A percentile compares a stretch with the other conserved stretches of the same genome.
These are phyloP conservation scores for Pichia scutulata DNA, from an alignment of 805 yeast species.

Conservation along the genomic window DNA sequence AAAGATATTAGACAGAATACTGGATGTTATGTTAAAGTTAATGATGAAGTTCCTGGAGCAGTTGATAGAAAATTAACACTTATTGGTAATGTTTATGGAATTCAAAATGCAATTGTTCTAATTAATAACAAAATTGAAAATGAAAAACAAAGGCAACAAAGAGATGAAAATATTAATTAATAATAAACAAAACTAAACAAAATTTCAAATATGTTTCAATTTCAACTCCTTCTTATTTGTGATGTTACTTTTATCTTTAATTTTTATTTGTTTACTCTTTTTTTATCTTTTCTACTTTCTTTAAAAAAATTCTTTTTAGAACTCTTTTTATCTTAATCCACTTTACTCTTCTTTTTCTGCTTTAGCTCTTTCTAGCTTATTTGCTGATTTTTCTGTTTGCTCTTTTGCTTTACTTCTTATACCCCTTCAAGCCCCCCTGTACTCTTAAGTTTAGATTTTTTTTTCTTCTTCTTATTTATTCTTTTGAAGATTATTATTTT, in stretches of 20 bases:
- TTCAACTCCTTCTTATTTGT: not conserved
- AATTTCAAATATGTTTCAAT: not conserved
- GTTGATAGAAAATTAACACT: constrained; percentile 59
- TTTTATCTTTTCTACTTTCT: not conserved
- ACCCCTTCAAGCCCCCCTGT: not conserved
- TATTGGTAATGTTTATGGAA: constrained; percentile 58
- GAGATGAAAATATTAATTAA: constrained; percentile 12
- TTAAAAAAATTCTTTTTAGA: not conserved
- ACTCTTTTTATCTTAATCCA: not conserved
- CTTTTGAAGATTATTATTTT: no score
- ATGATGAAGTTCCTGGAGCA: constrained; percentile 45
- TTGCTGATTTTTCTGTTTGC: not conserved
- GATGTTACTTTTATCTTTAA: not conserved
- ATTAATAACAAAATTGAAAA: constrained; percentile 65
- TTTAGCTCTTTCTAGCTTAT: not conserved
- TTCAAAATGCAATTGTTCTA: constrained; percentile 64
- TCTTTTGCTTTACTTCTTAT: not conserved
- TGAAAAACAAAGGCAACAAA: constrained; percentile 38
- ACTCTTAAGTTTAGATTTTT: not conserved
- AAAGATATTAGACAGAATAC: constrained; percentile 68
- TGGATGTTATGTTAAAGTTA: constrained; percentile 70
- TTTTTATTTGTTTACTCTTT: not conserved
- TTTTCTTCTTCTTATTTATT: not conserved
- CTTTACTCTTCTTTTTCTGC: not conserved
- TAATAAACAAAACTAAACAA: not conserved